Evolutionary conservation across 2,329 filamentous ascomycete genomes (phyloP).

Genomic region (Nothophaeocryptopus gaeumannii): DNA sequence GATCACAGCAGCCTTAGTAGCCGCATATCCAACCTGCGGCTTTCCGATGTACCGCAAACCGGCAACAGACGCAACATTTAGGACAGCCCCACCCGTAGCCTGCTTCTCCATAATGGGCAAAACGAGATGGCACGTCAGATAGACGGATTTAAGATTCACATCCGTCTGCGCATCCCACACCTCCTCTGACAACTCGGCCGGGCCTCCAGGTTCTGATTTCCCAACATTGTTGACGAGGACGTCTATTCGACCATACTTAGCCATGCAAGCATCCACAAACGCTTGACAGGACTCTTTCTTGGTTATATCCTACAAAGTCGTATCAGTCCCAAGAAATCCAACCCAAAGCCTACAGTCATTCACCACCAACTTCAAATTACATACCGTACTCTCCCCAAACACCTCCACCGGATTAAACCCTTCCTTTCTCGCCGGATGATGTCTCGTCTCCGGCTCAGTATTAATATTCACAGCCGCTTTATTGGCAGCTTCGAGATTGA

Average conservation of each 20-base stretch:
- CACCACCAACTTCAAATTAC: neutral
- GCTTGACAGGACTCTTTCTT: slow-evolving; percentile 51
- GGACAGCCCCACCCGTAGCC: slow-evolving; percentile 40
- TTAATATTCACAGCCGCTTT: slow-evolving; percentile 25
- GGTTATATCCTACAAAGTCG: slow-evolving; percentile 50
- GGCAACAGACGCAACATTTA: slow-evolving; percentile 45
- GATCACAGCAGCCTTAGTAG: slow-evolving; percentile 75
- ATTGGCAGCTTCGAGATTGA: slow-evolving; percentile 35
- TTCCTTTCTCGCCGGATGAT: slow-evolving; percentile 16
- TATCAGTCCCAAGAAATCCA: neutral
- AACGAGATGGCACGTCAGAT: slow-evolving; percentile 52
- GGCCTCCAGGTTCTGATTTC: slow-evolving; percentile 52
- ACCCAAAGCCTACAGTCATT: neutral
- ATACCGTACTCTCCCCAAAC: slow-evolving; percentile 25
- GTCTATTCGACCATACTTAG: slow-evolving; percentile 56
- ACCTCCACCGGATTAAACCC: slow-evolving; percentile 21
- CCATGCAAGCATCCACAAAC: slow-evolving; percentile 53
- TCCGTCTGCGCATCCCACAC: slow-evolving; percentile 54
- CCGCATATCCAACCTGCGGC: slow-evolving; percentile 57
- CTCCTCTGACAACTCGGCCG: slow-evolving; percentile 49
- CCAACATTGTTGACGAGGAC: slow-evolving; percentile 61
- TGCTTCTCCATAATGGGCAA: slow-evolving; percentile 56
- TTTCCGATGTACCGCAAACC: slow-evolving; percentile 53
- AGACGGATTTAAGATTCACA: slow-evolving; percentile 57
- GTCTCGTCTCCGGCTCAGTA: slow-evolving; percentile 23